These are phyloP conservation scores for Saksenaea vasiformis DNA, from an alignment of 371 early-diverging fungal genomes.

Conservation along the genomic window DNA sequence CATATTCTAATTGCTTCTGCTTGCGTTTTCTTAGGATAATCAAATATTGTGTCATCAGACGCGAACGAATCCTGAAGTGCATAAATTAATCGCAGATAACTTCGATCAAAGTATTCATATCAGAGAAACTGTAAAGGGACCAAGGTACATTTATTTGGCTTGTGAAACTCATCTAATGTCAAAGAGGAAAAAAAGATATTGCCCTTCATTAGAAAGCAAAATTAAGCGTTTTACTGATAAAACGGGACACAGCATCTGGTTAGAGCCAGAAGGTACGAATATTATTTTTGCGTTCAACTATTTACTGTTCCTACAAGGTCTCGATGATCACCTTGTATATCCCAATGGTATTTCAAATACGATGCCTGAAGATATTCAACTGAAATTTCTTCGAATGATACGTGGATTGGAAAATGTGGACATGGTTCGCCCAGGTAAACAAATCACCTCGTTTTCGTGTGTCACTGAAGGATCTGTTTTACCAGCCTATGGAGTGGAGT, in stretches of 20 bases:
- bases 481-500: constrained; percentile 77
- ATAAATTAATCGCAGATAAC: constrained; percentile 71
- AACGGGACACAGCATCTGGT: constrained; percentile 74
- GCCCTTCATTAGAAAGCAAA: constrained; percentile 86
- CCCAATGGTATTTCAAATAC: constrained; percentile 88
- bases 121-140: constrained; percentile 81
- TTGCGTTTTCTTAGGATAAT: constrained; percentile 29
- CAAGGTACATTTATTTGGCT: constrained; percentile 43
- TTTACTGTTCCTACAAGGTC: constrained; percentile 15
- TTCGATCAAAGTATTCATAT: constrained; percentile 83
- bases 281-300: constrained; percentile 5
- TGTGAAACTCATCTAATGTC: not conserved
- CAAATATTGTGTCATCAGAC: constrained; percentile 83
- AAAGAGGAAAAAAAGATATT: constrained; percentile 49
- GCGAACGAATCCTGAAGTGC: constrained; percentile 68
- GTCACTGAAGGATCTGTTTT: not conserved
- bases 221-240: constrained; percentile 73
- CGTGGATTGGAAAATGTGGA: constrained; percentile 77
- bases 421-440: constrained; percentile 69
- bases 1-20: not conserved
- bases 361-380: constrained; percentile 79
- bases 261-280: constrained; percentile 78
- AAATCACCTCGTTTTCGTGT: not conserved
- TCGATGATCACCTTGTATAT: constrained; percentile 73
- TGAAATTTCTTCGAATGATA: constrained; percentile 72